These are phyloP conservation scores for Hygrophila difformis DNA, from an alignment of 257 asterid species.

Conservation along the genomic window DNA sequence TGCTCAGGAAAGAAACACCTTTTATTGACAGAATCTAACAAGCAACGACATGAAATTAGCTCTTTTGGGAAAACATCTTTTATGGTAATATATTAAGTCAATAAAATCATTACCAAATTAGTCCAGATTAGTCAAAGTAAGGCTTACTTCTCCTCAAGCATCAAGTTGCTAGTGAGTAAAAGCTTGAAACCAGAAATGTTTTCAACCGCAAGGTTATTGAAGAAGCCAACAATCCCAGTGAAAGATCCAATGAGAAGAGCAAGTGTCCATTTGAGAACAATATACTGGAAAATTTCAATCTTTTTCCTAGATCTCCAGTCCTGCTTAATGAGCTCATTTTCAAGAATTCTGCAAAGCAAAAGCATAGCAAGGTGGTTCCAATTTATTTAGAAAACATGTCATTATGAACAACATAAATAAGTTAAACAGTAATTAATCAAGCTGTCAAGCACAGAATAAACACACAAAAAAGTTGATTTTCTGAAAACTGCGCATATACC, in stretches of 20 bases:
- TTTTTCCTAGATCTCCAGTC: conserved; percentile 92
- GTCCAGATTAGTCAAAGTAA: too few species aligned
- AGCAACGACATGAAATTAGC: too few species aligned
- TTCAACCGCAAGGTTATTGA: conserved; percentile 82
- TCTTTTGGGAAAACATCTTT: too few species aligned
- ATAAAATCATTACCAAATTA: too few species aligned
- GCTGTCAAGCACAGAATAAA: neutral
- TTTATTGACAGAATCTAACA: too few species aligned
- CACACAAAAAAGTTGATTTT: neutral
- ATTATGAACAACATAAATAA: neutral
- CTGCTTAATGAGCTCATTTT: conserved; percentile 86
- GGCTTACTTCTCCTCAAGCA: conserved; percentile 58
- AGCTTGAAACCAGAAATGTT: conserved; percentile 90
- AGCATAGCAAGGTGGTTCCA: conserved; percentile 7
- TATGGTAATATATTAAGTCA: too few species aligned
- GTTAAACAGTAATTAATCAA: conserved; percentile 6
- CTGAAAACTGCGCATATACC: neutral
- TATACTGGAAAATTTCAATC: conserved; percentile 67
- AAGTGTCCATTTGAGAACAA: conserved; percentile 84
- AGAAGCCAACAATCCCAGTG: conserved; percentile 81
- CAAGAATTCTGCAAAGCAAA: conserved; percentile 63
- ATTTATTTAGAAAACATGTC: neutral
- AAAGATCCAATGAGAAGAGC: conserved; percentile 79
- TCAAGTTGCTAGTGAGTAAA: conserved; percentile 46
- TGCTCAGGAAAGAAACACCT: too few species aligned